Evolutionary conservation across 345 rosid genomes (phyloP), one percentile per base, ranked within the genome.

Genomic region (Euphorbia pulcherrima): DNA sequence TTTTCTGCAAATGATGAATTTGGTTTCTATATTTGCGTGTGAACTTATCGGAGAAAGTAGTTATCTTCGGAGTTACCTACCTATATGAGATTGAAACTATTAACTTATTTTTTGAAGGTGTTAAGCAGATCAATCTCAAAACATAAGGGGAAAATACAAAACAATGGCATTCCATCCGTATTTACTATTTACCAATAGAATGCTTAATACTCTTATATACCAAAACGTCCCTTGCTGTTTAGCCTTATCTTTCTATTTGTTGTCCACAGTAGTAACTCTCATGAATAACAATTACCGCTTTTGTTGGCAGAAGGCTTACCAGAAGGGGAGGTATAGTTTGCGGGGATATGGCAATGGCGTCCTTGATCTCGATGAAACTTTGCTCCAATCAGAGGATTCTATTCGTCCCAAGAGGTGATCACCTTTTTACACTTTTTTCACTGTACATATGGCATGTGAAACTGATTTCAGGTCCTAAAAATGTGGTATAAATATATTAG

Each of bases 391-490:
- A 30, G 67, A 52, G 4, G 73, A 71, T 64, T 17, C 4, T 28
- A 37, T 52, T 41, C 64, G 59, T 67, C 28, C 75, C 47, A 67
- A 71, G 56, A 64, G 73, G 65, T 68, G 58, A 58, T 55, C 58
- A 16, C 3, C 59, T 73, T 64, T 39, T 13, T 33, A 33, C 37
- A 9, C 11, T 27, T 37, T 69, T n/a, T 20, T 16, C 18, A 23
- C 46, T 23, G 26, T 30, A 28, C n/a, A 26, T 24, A 10, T 26
- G 10, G 29, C n/a, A 24, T 59, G 17, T 17, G 35, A 14, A 23
- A 3, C 7, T 60, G 17, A 60, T 54, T 71, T 29, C 41, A 20
- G 5, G 20, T 33, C 2, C 9, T 40, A 12, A 57, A 30, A 37
- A 26, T 37, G 28, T 5, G 8, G 6, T 50, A 18, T 47, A n/a